These are phyloP conservation scores for Protomyces inundatus DNA, from an alignment of 1,139 yeast genomes.

Conservation along the genomic window DNA sequence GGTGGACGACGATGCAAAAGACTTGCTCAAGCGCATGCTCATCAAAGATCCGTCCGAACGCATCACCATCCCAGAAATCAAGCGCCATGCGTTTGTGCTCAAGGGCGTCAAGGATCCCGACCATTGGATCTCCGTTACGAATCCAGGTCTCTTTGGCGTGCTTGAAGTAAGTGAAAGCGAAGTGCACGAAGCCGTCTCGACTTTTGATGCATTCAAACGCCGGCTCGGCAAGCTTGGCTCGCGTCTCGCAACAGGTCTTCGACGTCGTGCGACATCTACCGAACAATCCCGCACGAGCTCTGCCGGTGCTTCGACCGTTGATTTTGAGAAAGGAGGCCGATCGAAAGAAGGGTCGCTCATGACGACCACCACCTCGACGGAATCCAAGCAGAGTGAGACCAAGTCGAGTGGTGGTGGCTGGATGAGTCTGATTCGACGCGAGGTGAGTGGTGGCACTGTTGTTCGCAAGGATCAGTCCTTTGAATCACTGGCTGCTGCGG, in stretches of 20 bases:
- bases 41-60: conserved; percentile 67
- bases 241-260: conserved; percentile 9
- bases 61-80: conserved; percentile 66
- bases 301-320: background rate
- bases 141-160: conserved; percentile 37
- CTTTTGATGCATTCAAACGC: conserved; percentile 21
- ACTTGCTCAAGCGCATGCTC: conserved; percentile 58
- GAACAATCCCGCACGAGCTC: background rate
- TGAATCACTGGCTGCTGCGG: background rate
- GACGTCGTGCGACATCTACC: conserved; percentile 3
- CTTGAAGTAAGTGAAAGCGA: conserved; percentile 65
- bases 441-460: background rate
- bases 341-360: conserved; percentile 1
- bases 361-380: background rate
- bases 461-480: background rate
- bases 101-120: conserved; percentile 49
- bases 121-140: conserved; percentile 33
- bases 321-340: background rate
- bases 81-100: conserved; percentile 70
- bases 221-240: conserved; percentile 14
- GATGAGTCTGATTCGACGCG: conserved; percentile 21
- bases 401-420: background rate
- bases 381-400: background rate
- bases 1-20: conserved; percentile 47
- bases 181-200: conserved; percentile 59